These are phyloP conservation scores for Aspergillus puulaauensis DNA, from an alignment of 2,329 filamentous ascomycete genomes.

Conservation along the genomic window DNA sequence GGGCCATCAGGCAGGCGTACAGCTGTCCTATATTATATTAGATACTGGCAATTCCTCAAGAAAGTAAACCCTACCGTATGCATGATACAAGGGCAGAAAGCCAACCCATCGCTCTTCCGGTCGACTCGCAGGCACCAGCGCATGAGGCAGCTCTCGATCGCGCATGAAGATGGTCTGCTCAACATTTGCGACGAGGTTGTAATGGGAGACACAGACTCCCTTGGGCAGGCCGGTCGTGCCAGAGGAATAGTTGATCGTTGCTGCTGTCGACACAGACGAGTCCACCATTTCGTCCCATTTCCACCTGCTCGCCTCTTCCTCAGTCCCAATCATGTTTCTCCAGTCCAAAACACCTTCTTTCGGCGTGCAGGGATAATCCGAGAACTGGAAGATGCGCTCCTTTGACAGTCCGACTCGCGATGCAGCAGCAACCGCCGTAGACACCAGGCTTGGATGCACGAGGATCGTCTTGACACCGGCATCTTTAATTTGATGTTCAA, in stretches of 20 bases:
- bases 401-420: not conserved
- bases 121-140: not conserved
- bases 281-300: constrained; percentile 7
- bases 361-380: not conserved
- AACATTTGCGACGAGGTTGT: constrained; percentile 12
- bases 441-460: constrained; percentile 5
- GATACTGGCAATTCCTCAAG: not conserved
- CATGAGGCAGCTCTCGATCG: not conserved
- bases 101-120: constrained; percentile 12
- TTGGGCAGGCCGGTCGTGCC: constrained; percentile 13
- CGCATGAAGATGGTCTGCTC: constrained; percentile 15
- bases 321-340: constrained; percentile 6
- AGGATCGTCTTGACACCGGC: constrained; percentile 1
- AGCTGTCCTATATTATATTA: constrained; percentile 7
- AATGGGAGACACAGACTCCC: constrained; percentile 12
- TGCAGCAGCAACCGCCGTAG: not conserved
- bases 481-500: constrained; percentile 11
- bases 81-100: constrained; percentile 12
- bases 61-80: constrained; percentile 3
- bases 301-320: constrained; percentile 3
- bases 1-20: constrained; percentile 50
- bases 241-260: constrained; percentile 13
- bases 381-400: constrained; percentile 10
- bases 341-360: constrained; percentile 2
- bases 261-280: not conserved